A percentile compares a stretch with the other conserved stretches of the same genome.
phyloP scores from a whole-genome alignment of 2,329 filamentous ascomycete genomes.

The Talaromyces sp. region DNA sequence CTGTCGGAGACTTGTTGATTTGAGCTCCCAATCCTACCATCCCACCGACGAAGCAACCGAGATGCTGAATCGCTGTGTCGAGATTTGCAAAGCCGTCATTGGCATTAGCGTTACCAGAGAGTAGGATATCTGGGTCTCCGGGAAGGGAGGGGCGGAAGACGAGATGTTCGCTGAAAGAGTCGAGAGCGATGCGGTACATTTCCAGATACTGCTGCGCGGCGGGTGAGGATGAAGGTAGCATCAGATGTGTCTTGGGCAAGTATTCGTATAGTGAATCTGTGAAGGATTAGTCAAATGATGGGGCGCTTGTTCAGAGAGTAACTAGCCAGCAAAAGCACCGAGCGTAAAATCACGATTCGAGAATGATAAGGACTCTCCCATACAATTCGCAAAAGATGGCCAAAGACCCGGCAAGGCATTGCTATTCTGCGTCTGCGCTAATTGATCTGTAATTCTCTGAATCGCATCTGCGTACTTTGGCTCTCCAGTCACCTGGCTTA shows the following conservation, averaged over 20 bases:
- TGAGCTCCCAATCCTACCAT: slow-evolving; percentile 54
- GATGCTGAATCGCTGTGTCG: slow-evolving; percentile 45
- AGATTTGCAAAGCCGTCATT: slow-evolving; percentile 16
- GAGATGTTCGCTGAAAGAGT: slow-evolving; percentile 5
- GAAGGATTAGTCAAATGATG: neutral
- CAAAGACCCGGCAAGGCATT: slow-evolving; percentile 41
- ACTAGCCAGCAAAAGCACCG: slow-evolving; percentile 10
- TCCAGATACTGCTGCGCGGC: slow-evolving; percentile 21
- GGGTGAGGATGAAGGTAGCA: slow-evolving; percentile 16
- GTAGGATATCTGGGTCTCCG: slow-evolving; percentile 45
- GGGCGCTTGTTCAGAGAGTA: neutral
- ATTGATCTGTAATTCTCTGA: slow-evolving; percentile 32
- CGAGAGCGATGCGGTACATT: slow-evolving; percentile 52
- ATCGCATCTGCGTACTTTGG: slow-evolving; percentile 38
- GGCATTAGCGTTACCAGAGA: slow-evolving; percentile 33
- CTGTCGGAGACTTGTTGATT: slow-evolving; percentile 49
- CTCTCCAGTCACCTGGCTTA: slow-evolving; percentile 39
- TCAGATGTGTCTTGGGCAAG: slow-evolving; percentile 53
- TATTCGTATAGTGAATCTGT: slow-evolving; percentile 56
- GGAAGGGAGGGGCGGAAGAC: slow-evolving; percentile 29
- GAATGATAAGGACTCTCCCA: slow-evolving; percentile 7
- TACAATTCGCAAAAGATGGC: slow-evolving; percentile 18
- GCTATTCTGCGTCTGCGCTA: slow-evolving; percentile 31
- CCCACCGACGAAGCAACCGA: slow-evolving; percentile 55
- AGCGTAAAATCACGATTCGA: slow-evolving; percentile 11